A percentile compares a stretch with the other conserved stretches of the same genome.
phyloP scores from a whole-genome alignment of 106 monocot species.

The Acanthochlamys bracteata region DNA sequence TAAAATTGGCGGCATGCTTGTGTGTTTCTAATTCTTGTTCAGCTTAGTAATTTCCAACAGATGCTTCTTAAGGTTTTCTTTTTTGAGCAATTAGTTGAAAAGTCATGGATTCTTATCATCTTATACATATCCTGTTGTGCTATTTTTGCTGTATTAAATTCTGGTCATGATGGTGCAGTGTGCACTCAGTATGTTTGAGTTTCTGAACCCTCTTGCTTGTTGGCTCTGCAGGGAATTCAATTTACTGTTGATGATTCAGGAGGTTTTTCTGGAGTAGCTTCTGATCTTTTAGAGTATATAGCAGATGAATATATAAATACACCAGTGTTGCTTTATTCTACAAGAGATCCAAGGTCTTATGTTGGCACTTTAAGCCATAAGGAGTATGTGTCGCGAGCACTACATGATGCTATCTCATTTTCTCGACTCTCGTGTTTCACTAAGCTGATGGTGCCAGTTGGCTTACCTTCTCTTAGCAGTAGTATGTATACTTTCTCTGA shows the following conservation, averaged over 20 bases:
- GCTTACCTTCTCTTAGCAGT: slow-evolving; percentile 64
- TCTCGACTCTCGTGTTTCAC: slow-evolving; percentile 60
- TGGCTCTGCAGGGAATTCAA: slow-evolving; percentile 75
- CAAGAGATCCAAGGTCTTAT: slow-evolving; percentile 42
- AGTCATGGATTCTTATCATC: too few species aligned
- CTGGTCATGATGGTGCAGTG: too few species aligned
- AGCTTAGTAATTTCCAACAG: too few species aligned
- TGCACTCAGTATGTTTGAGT: too few species aligned
- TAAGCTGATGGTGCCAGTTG: slow-evolving; percentile 71
- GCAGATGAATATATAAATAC: slow-evolving; percentile 79
- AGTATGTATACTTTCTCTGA: slow-evolving; percentile 40
- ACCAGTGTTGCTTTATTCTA: slow-evolving; percentile 75
- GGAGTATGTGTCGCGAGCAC: slow-evolving; percentile 38
- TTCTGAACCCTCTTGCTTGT: neutral
- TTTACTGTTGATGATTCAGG: slow-evolving; percentile 87
- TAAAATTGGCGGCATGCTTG: too few species aligned
- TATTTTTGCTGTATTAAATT: too few species aligned
- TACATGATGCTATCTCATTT: slow-evolving; percentile 91
- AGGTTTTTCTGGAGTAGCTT: slow-evolving; percentile 78
- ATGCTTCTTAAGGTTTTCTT: too few species aligned
- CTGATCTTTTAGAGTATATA: slow-evolving; percentile 59
- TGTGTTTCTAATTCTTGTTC: too few species aligned
- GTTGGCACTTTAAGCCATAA: slow-evolving; percentile 17
- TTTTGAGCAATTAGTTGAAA: too few species aligned
- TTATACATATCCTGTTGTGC: too few species aligned